Evolutionary conservation across 208 protist species (phyloP).

Genomic region (Phytomonas sp.): DNA sequence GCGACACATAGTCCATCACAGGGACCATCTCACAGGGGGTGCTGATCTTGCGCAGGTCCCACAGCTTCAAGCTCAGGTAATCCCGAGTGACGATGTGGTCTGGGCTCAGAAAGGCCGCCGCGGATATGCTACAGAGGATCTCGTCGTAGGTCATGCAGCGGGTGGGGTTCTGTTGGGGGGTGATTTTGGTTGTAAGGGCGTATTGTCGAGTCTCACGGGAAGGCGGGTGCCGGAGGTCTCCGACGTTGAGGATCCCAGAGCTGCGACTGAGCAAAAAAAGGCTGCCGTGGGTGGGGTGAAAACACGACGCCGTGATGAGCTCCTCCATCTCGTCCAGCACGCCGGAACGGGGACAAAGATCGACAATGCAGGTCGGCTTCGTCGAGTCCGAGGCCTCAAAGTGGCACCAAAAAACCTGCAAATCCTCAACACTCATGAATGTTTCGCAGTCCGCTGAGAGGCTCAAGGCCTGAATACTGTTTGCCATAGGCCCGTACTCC

Average conservation of each 20-base stretch:
- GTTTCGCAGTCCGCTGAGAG: conserved; percentile 68
- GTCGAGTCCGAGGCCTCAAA: conserved; percentile 61
- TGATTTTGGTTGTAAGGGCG: conserved; percentile 51
- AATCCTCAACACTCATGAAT: conserved; percentile 81
- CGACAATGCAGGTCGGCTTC: conserved; percentile 66
- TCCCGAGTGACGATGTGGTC: conserved; percentile 82
- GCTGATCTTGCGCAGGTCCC: conserved; percentile 66
- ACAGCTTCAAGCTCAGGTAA: conserved; percentile 81
- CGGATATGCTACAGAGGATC: conserved; percentile 79
- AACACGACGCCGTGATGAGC: conserved; percentile 65
- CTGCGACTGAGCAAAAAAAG: conserved; percentile 77
- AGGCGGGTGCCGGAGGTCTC: conserved; percentile 72
- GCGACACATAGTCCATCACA: conserved; percentile 65
- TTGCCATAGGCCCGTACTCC: conserved; percentile 65
- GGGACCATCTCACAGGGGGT: conserved; percentile 45
- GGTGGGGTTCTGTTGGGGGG: conserved; percentile 43
- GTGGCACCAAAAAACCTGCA: conserved; percentile 87
- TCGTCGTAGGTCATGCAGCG: conserved; percentile 59
- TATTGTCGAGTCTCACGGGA: conserved; percentile 60
- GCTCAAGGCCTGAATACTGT: conserved; percentile 66
- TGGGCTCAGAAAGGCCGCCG: conserved; percentile 63
- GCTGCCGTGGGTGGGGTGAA: conserved; percentile 77
- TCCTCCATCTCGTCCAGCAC: conserved; percentile 72
- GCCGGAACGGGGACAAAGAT: conserved; percentile 52
- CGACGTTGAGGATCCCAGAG: conserved; percentile 74